A percentile compares a stretch with the other conserved stretches of the same genome.
Evolutionary conservation across 345 rosid genomes (phyloP).

Genomic region (Toxicodendron radicans): DNA sequence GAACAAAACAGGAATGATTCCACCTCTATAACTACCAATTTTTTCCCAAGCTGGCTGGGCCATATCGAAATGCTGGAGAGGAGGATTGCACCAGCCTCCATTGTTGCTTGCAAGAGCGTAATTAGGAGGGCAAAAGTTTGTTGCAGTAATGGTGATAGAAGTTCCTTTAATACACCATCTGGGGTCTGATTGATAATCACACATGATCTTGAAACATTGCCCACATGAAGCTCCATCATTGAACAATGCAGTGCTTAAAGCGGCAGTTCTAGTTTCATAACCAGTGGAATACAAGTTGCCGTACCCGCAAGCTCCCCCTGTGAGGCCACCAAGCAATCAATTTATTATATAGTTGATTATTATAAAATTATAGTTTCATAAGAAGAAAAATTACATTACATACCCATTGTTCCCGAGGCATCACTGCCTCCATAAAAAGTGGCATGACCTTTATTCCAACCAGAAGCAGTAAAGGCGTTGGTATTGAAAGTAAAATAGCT

Average conservation of each 20-base stretch:
- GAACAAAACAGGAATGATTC: slow-evolving; percentile 80
- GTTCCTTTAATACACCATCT: slow-evolving; percentile 66
- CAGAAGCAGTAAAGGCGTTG: slow-evolving; percentile 51
- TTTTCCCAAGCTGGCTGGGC: slow-evolving; percentile 93
- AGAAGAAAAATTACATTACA: background rate
- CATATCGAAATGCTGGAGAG: slow-evolving; percentile 93
- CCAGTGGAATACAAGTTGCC: slow-evolving; percentile 68
- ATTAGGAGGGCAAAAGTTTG: slow-evolving; percentile 85
- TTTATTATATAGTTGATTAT: background rate
- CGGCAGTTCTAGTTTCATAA: slow-evolving; percentile 71
- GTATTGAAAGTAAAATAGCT: slow-evolving; percentile 27
- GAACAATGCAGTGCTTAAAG: slow-evolving; percentile 74
- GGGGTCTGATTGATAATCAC: slow-evolving; percentile 58
- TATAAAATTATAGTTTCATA: no score
- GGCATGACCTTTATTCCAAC: slow-evolving; percentile 66
- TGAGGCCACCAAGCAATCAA: background rate
- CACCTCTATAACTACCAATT: slow-evolving; percentile 81
- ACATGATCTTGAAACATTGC: slow-evolving; percentile 57
- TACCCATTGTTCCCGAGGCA: slow-evolving; percentile 89
- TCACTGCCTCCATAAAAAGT: slow-evolving; percentile 84
- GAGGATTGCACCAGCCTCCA: slow-evolving; percentile 99
- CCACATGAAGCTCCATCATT: slow-evolving; percentile 75
- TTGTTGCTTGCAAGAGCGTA: slow-evolving; percentile 57
- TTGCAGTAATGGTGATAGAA: slow-evolving; percentile 63
- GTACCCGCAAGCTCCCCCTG: slow-evolving; percentile 87